Base-by-base conservation (phyloP, 2,329 filamentous ascomycete genomes). In the Pleochaeta shiraiana region DNA sequence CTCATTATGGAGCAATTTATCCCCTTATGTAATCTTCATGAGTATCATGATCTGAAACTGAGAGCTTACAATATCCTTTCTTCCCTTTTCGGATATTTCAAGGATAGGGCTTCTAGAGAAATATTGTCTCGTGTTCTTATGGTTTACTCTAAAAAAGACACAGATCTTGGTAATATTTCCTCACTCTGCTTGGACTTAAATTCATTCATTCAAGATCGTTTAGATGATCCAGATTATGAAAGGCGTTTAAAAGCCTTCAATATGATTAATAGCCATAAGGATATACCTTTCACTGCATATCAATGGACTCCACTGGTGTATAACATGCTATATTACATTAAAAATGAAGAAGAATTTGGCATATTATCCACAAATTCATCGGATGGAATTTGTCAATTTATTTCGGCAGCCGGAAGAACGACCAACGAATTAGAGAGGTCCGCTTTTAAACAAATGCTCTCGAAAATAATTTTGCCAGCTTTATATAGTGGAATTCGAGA, bases 171-270 rank as follows among this genome's bases (percentile, higher is more conserved):
- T 28, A 79, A 83, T 64, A 79, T 90, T 65, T 86, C 90, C 1
- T 75, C 76, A 5, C 77, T 96, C 2, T 95, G 90, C 70, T 76
- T 81, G 31, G 85, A 88, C 66, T 79, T 98, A 64, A 97, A 98
- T 71, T 85, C 93, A 0, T 90, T 87, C 70, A 84, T 83, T 0
- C 77, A 78, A 59, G 81, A 80, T 30, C 84, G 84, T 55, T 78
- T 98, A 24, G 89, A 93, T 69, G 88, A 95, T 71, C 86, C 90
- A 0, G 88, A 97, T 74, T 96, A 95, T 71, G 88, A 95, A 68
- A 83, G 82, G 65, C 85, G 93, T 19, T 79, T 95, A 5, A 76
- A 79, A 59, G 90, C 90, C 2, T 97, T 93, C 75, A 84, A 80
- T 65, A 73, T 76, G 7, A 85, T 97, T 67, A 87, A 86, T 39